phyloP scores from a whole-genome alignment of 1,139 yeast species.

The Candida sp. region DNA sequence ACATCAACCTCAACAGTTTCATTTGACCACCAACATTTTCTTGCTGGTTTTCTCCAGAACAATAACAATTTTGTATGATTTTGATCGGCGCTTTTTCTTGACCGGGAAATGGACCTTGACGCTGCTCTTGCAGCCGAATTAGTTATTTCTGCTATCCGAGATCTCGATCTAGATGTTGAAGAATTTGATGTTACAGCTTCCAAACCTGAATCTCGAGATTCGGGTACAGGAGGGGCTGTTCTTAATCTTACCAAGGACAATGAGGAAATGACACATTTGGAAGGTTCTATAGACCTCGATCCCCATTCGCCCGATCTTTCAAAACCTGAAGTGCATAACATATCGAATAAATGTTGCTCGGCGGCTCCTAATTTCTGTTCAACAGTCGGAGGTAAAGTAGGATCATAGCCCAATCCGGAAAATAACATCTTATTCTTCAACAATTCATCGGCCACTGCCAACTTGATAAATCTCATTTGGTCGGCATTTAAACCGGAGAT shows the following conservation, averaged over 20 bases:
- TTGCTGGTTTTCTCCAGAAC: constrained; percentile 98
- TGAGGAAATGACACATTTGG: constrained; percentile 81
- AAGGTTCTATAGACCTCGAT: constrained; percentile 78
- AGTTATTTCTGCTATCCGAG: constrained; percentile 41
- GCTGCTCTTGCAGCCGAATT: constrained; percentile 45
- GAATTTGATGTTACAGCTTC: constrained; percentile 46
- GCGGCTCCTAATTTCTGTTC: constrained; percentile 74
- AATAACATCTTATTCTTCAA: constrained; percentile 61
- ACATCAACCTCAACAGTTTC: constrained; percentile 54
- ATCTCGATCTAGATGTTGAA: constrained; percentile 41
- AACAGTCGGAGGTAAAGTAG: constrained; percentile 17
- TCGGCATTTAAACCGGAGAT: constrained; percentile 45
- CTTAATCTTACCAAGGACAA: constrained; percentile 72
- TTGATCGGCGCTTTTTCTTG: constrained; percentile 28
- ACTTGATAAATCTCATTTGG: constrained; percentile 62
- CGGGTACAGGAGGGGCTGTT: constrained; percentile 21
- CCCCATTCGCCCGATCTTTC: constrained; percentile 77
- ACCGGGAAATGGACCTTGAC: constrained; percentile 51
- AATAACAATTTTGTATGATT: constrained; percentile 71
- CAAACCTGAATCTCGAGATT: constrained; percentile 48
- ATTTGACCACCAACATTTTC: constrained; percentile 99
- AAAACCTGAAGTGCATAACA: constrained; percentile 93
- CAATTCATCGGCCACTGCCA: constrained; percentile 56
- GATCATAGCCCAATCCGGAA: constrained; percentile 59
- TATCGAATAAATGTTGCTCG: constrained; percentile 90